Evolutionary conservation across 306 rosid genomes (phyloP), one percentile per base, ranked within the genome.

Genomic region (Mucuna pruriens): DNA sequence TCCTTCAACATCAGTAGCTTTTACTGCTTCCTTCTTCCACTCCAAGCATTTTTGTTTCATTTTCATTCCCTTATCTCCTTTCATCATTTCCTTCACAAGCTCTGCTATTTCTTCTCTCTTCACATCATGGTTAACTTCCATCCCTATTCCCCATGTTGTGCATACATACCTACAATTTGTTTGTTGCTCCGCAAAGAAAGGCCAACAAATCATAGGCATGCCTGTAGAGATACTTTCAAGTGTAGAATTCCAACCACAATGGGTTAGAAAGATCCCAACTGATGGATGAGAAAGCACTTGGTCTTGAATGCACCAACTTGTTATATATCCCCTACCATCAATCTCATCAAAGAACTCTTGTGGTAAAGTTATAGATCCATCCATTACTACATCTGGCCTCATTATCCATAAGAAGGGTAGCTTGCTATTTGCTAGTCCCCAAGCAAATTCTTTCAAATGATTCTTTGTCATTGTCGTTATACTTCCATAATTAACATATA

Each of bases 401-500:
- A n/a, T 55, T 39, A 79, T 79, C 83, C 83, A 79, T 44, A 79
- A 57, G 38, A 79, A 79, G 17, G 83, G 83, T 26, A 70, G 1
- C 3, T 69, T 69, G 25, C 83, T 79, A 57, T 79, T 79, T 42
- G 83, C 83, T 7, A 69, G 20, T 57, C 77, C 77, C 70, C 83
- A 79, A 10, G 83, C 76, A 68, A 79, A 79, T 26, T 79, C 83
- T 1, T 40, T 26, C 48, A 68, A 57, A 3, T 79, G 77, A 29
- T 70, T 19, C 17, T 70, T 12, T 6, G 62, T 26, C 83, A 79
- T 69, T 12, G 29, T 51, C 26, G 71, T 31, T 11, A 70, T 31
- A 12, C 77, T 79, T 29, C 83, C 83, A 69, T 79, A 79, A 13
- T 79, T 79, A 40, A 79, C 69, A 79, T 79, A 79, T 7, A 69